These are phyloP conservation scores for Aspergillus caelatus DNA, from an alignment of 2,329 filamentous ascomycete genomes.

Conservation along the genomic window DNA sequence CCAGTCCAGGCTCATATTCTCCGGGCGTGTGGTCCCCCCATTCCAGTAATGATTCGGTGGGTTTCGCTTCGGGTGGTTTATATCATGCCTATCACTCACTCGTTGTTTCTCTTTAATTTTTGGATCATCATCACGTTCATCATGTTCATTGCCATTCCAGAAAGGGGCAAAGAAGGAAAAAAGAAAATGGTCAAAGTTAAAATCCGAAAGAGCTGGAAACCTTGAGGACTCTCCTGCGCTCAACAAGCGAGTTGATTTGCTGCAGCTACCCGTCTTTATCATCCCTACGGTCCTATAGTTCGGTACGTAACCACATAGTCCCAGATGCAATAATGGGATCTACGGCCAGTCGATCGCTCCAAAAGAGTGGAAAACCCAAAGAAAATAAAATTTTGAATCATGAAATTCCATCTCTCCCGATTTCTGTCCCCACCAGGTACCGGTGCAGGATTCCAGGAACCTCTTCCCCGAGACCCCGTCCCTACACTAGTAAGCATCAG, in stretches of 20 bases:
- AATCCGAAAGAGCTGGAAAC: not conserved
- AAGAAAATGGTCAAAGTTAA: slow-evolving; percentile 1
- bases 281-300: slow-evolving; percentile 6
- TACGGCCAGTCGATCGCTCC: slow-evolving; percentile 3
- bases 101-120: slow-evolving; percentile 1
- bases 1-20: slow-evolving; percentile 16
- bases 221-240: not conserved
- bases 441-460: slow-evolving; percentile 36
- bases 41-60: slow-evolving; percentile 11
- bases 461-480: slow-evolving; percentile 34
- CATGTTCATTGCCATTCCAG: not conserved
- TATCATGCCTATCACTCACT: slow-evolving; percentile 1
- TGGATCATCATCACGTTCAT: not conserved
- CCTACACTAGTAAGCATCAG: slow-evolving; percentile 32
- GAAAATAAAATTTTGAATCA: not conserved
- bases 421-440: slow-evolving; percentile 20
- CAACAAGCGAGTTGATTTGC: slow-evolving; percentile 9
- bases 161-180: not conserved
- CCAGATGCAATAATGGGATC: slow-evolving; percentile 11
- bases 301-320: slow-evolving; percentile 2
- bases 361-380: slow-evolving; percentile 1
- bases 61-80: slow-evolving; percentile 2
- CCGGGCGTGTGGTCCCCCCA: slow-evolving; percentile 3
- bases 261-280: slow-evolving; percentile 20
- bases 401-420: slow-evolving; percentile 4